These are phyloP conservation scores for Syzygium syzygioides DNA, from an alignment of 441 rosid genomes.

Conservation along the genomic window DNA sequence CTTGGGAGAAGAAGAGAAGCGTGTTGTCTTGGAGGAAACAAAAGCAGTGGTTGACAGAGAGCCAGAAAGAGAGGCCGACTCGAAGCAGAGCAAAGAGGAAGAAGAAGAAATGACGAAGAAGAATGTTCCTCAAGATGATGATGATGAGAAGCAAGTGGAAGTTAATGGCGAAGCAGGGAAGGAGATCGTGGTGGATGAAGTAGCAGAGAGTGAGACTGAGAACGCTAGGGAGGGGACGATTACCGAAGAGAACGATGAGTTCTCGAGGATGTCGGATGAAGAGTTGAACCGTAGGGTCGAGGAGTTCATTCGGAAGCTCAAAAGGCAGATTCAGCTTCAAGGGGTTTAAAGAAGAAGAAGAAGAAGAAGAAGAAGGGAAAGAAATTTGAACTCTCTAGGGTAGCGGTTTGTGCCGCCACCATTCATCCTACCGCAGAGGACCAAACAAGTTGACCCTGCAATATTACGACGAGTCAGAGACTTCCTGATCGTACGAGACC, in stretches of 20 bases:
- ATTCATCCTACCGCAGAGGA: neutral
- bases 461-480: neutral
- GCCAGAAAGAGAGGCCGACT: slow-evolving; percentile 2
- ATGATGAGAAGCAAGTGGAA: neutral
- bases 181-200: slow-evolving; percentile 4
- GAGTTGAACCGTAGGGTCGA: slow-evolving; percentile 72
- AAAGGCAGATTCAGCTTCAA: slow-evolving; percentile 42
- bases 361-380: neutral
- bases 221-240: neutral
- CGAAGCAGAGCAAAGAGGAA: neutral
- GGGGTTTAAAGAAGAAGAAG: neutral
- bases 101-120: neutral
- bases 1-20: neutral
- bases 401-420: neutral
- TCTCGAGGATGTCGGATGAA: slow-evolving; percentile 54
- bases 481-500: neutral
- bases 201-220: neutral
- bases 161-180: slow-evolving; percentile 1
- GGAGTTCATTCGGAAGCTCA: slow-evolving; percentile 46
- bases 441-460: neutral
- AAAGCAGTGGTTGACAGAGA: neutral
- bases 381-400: neutral
- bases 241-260: slow-evolving; percentile 38
- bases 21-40: neutral
- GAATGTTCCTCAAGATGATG: neutral